Conservation (phyloP, 805 yeast genomes). For the Yarrowia sp. region DNA sequence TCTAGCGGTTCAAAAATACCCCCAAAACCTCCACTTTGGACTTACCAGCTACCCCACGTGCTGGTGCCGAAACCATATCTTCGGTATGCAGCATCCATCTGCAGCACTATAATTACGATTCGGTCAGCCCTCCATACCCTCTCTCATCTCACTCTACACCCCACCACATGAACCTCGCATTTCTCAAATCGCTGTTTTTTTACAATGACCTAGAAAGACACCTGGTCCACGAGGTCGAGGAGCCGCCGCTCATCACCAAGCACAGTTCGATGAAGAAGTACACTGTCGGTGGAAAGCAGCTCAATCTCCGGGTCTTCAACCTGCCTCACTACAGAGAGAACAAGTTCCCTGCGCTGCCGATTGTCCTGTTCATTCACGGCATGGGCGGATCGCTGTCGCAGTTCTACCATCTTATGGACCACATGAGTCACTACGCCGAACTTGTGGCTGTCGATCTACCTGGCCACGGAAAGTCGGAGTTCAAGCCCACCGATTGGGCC, state of each 20-base stretch:
- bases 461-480: constrained; percentile 70
- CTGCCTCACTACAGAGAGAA: constrained; percentile 47
- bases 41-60: constrained; percentile 16
- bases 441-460: constrained; percentile 81
- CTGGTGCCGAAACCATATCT: constrained; percentile 14
- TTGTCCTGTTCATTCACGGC: constrained; percentile 79
- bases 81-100: not conserved
- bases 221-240: constrained; percentile 22
- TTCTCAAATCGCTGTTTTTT: constrained; percentile 30
- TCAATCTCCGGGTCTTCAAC: constrained; percentile 42
- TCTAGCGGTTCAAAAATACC: not conserved
- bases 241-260: constrained; percentile 36
- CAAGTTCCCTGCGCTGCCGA: constrained; percentile 56
- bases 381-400: constrained; percentile 89
- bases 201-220: constrained; percentile 38
- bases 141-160: not conserved
- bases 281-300: constrained; percentile 19
- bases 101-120: constrained; percentile 26
- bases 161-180: constrained; percentile 30
- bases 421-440: constrained; percentile 66
- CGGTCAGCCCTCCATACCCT: constrained; percentile 5
- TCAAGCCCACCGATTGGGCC: constrained; percentile 46
- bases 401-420: constrained; percentile 73
- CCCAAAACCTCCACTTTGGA: not conserved
- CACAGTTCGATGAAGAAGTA: constrained; percentile 27